Base-by-base conservation (phyloP, 2,329 filamentous ascomycete genomes). In the Orbilia brochopaga region DNA sequence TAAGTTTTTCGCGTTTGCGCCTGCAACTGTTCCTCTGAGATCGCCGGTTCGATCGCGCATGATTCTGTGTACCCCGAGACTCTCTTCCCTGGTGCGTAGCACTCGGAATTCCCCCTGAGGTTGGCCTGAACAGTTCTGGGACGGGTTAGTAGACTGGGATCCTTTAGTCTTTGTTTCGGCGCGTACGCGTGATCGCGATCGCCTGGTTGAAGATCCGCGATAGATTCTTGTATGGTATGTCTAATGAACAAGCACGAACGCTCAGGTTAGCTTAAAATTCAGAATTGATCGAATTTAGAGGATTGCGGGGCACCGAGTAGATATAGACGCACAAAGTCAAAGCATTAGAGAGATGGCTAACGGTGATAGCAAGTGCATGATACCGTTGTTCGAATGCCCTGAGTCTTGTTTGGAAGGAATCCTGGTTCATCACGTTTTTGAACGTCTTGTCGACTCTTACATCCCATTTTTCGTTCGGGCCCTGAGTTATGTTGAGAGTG, bases 131-230 rank as follows among this genome's bases (percentile, higher is more conserved):
- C 15, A 23, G 52, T 51, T 44, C 44, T 37, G 10, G 42, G 42
- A 1, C 52, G 52, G 8, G 42, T 64, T 23, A 64, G 48, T 19
- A 64, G 24, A 6, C 44, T 64, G 13, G 53, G 52, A 30, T 64
- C 60, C 13, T 32, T 51, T 1, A 64, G 13, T 52, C 60, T 48
- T 15, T 52, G 17, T 40, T 52, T 64, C 13, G 48, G 30, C 15
- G 60, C 37, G 6, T 42, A 42, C 11, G 32, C 4, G 27, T 8
- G 27, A 32, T 32, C 8, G 27, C 27, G 27, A 32, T 32, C 8
- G 27, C 8, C 27, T 32, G 27, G 8, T 8, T 32, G 27, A 4
- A 8, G 27, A 32, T 32, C 8, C 4, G 3, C 8, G 27, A 32
- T 32, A 3, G 27, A 63, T 32, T 63, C 59, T 37, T 40, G 30